These are phyloP conservation scores for Colletotrichum incanum DNA, from an alignment of 2,329 filamentous ascomycete genomes.

Conservation along the genomic window DNA sequence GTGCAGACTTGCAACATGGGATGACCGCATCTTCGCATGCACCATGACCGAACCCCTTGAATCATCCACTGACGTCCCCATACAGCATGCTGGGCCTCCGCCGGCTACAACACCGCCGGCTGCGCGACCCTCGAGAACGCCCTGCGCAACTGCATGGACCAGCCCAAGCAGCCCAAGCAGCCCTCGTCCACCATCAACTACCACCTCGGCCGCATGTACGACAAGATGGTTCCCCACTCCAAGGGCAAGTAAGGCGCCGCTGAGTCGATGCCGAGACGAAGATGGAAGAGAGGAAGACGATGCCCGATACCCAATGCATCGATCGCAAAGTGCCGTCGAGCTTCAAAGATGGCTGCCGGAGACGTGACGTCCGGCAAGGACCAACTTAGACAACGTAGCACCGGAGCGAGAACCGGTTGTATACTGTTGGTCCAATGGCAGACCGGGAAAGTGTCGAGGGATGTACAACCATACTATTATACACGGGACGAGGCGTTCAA, in stretches of 20 bases:
- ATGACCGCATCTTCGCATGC: neutral
- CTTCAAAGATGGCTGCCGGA: neutral
- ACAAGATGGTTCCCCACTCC: conserved; percentile 32
- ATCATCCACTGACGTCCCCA: conserved; percentile 14
- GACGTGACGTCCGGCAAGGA: neutral
- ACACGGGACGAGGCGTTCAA: conserved; percentile 36
- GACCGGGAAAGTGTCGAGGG: neutral
- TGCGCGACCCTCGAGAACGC: conserved; percentile 73
- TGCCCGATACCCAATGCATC: neutral
- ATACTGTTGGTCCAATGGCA: too few species aligned
- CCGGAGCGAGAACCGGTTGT: neutral
- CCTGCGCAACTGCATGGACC: conserved; percentile 84
- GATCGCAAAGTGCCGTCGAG: neutral
- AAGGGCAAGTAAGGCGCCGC: conserved; percentile 21
- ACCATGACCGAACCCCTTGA: neutral
- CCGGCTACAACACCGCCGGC: conserved; percentile 76
- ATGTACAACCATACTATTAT: conserved; percentile 14
- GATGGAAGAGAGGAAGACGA: neutral
- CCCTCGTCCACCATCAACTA: conserved; percentile 89
- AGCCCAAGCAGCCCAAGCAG: conserved; percentile 67
- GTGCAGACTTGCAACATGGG: neutral
- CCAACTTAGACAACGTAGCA: neutral
- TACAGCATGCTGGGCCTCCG: conserved; percentile 87
- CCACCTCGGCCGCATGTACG: conserved; percentile 86
- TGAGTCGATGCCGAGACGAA: too few species aligned